Evolutionary conservation across 352 stramenopile genomes (phyloP).

Genomic region (Pythium scleroteichum): DNA sequence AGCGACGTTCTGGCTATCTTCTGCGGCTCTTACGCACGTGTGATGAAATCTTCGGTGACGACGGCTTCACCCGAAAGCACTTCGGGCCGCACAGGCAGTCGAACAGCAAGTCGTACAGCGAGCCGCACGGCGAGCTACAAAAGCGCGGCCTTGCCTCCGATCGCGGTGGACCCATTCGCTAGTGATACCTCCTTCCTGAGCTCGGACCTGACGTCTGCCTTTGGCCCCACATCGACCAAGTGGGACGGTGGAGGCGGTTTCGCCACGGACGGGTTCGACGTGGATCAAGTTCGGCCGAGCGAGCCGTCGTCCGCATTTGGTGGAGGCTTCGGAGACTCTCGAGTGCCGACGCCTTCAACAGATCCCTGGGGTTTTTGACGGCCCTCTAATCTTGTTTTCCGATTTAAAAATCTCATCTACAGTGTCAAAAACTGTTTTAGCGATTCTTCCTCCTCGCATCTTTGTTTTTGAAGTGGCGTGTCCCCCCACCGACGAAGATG

Average conservation of each 20-base stretch:
- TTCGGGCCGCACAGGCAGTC: constrained; percentile 13
- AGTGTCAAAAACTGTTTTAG: background rate
- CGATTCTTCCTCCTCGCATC: background rate
- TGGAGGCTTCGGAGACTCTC: constrained; percentile 14
- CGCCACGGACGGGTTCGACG: constrained; percentile 7
- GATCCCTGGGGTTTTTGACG: constrained; percentile 26
- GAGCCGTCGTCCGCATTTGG: constrained; percentile 12
- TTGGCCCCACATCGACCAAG: background rate
- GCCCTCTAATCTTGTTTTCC: too few species aligned
- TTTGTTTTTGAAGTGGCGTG: constrained; percentile 2
- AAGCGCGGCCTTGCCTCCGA: background rate
- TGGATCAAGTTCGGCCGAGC: constrained; percentile 18
- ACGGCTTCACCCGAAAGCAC: background rate
- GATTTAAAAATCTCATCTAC: too few species aligned
- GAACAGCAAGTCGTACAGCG: constrained; percentile 5
- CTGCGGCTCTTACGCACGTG: constrained; percentile 20
- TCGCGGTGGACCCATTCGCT: constrained; percentile 21
- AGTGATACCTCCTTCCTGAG: constrained; percentile 6
- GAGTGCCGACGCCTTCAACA: background rate
- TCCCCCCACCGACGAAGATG: background rate
- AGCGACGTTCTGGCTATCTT: constrained; percentile 43
- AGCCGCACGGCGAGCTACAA: constrained; percentile 13
- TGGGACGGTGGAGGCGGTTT: background rate
- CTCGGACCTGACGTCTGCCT: background rate
- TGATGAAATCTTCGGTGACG: background rate